Base-by-base conservation (phyloP, 2,329 filamentous ascomycete genomes). In the Hymenoscyphus occultus region DNA sequence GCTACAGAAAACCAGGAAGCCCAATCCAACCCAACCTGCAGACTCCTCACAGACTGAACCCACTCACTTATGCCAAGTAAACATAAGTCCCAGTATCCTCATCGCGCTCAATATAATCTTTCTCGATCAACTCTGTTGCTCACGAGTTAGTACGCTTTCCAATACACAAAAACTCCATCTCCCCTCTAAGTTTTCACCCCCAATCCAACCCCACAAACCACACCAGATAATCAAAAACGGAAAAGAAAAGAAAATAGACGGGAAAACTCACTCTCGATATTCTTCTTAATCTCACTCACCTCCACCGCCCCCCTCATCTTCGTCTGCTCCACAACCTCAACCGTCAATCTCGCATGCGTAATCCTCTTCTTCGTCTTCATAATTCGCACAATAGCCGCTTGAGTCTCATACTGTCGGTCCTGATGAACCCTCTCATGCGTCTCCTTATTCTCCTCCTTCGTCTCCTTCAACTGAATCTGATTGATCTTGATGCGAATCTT, bases 401-500 rank as follows among this genome's bases (percentile, higher is more conserved):
- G 95, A 0, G 93, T 97, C 80, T 99, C 96, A 73, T 96, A 97
- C 74, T 97, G 92, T 60, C 95, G 83, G 75, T 99, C 95, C 61
- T 91, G 90, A 0, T 89, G 89, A 4, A 99, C 92, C 56, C 92
- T 86, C 77, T 97, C 90, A 77, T 98, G 93, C 1, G 93, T 98
- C 72, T 90, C 92, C 78, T 93, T 91, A 79, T 97, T 97, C 79
- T 99, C 95, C 74, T 94, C 90, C 73, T 90, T 91, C 0, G 95
- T 98, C 79, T 99, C 95, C 79, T 95, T 96, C 60, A 97, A 85
- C 78, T 99, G 95, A 71, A 99, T 95, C 78, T 97, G 94, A 79
- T 98, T 99, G 81, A 99, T 97, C 81, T 99, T 99, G 79, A 99
- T 89, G 64, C 93, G 88, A 78, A 91, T 90, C 77, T 95, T 96